Evolutionary conservation across 1,284 basidiomycete genomes (phyloP).

Genomic region (Cystobasidium sp.): DNA sequence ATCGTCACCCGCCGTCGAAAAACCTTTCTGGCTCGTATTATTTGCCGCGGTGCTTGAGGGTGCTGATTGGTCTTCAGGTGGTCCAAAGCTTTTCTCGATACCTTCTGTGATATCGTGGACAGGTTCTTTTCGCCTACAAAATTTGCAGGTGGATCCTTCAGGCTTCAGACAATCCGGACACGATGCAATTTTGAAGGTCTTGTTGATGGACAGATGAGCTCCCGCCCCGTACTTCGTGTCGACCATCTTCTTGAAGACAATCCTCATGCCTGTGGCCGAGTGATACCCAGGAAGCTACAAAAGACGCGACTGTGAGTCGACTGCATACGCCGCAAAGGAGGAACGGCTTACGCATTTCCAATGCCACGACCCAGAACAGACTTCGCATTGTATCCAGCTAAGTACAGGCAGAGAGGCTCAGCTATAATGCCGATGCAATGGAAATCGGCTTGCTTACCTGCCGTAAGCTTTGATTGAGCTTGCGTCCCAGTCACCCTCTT

Average conservation of each 20-base stretch:
- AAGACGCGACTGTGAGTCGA: too few species aligned
- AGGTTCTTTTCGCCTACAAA: conserved; percentile 39
- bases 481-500: conserved; percentile 25
- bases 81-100: not conserved
- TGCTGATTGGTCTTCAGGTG: not conserved
- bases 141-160: conserved; percentile 47
- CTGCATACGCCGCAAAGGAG: not conserved
- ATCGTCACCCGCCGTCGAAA: too few species aligned
- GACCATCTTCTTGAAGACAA: conserved; percentile 23
- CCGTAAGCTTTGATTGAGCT: conserved; percentile 18
- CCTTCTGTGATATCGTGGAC: conserved; percentile 6
- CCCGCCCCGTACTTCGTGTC: conserved; percentile 4
- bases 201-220: conserved; percentile 43
- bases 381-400: conserved; percentile 33
- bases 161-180: conserved; percentile 49
- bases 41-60: conserved; percentile 34
- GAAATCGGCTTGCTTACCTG: not conserved
- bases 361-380: conserved; percentile 30
- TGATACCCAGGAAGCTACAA: not conserved
- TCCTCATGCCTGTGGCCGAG: not conserved
- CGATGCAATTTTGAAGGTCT: conserved; percentile 45
- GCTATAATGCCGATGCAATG: not conserved
- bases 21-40: too few species aligned
- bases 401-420: not conserved
- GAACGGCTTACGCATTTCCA: conserved; percentile 29